These are phyloP conservation scores for Platanus orientalis DNA, from an alignment of 164 flowering plant species.

Conservation along the genomic window DNA sequence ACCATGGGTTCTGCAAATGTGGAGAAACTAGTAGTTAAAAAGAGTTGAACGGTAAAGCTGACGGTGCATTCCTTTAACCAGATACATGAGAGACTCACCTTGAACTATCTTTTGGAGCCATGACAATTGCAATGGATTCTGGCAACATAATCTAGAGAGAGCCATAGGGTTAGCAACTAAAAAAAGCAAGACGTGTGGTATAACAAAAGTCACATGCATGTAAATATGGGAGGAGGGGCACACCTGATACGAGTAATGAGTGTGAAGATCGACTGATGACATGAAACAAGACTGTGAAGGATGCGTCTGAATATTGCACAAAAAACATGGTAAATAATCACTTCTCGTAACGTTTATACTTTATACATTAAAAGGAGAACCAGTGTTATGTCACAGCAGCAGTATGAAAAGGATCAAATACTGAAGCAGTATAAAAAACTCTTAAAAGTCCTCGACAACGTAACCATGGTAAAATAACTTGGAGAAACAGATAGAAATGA, in stretches of 20 bases:
- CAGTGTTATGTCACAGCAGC: background rate
- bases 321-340: background rate
- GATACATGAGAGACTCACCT: slow-evolving; percentile 27
- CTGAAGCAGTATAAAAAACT: background rate
- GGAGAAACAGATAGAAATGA: background rate
- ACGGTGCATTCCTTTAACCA: background rate
- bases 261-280: slow-evolving; percentile 95
- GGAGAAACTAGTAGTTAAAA: background rate
- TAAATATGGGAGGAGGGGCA: background rate
- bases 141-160: slow-evolving; percentile 82
- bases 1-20: slow-evolving; percentile 65
- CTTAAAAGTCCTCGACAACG: background rate
- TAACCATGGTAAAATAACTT: background rate
- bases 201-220: background rate
- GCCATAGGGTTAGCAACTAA: background rate
- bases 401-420: background rate
- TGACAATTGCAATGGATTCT: slow-evolving; percentile 92
- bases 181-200: background rate
- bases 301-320: slow-evolving; percentile 68
- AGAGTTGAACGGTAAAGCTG: background rate
- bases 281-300: slow-evolving; percentile 97
- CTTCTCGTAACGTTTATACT: background rate
- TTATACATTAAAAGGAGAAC: background rate
- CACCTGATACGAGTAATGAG: slow-evolving; percentile 96
- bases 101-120: slow-evolving; percentile 86